Base-by-base conservation (phyloP, 441 rosid genomes). In the Cnidoscolus chayamansa region DNA sequence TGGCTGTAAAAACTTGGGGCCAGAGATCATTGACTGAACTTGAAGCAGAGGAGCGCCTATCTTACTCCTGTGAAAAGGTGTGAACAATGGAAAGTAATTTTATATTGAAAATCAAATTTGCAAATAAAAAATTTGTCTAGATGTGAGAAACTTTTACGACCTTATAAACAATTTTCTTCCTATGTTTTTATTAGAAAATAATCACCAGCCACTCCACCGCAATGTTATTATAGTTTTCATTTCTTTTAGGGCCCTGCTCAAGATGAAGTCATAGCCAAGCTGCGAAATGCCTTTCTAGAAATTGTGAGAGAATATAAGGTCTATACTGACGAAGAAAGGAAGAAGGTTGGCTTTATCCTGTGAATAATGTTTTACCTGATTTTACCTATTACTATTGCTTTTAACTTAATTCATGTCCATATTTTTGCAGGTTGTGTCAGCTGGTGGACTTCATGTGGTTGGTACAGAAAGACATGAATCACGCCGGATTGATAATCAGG, bases 21-120 rank as follows among this genome's bases (percentile, higher is more conserved):
- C 92, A 85, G 83, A 88, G 80, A 79, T 90, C 93, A 10, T 79
- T 94, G 80, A 87, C 87, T 68, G 99, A 90, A 87, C 96, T 94
- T 63, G 98, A 89, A 87, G 96, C 98, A 57, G 99, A 94, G 83
- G 99, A 94, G 77, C 89, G 90, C 68, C 80, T 94, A 68, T 94
- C 99, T 63, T 94, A 94, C 79, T 90, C 90, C 78, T 94, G 97
- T 82, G 99, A 94, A 84, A 94, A 90, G 96, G 99, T 94, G 73
- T 77, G 72, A 58, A 65, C 3, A 11, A 71, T 76, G 48, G 16
- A 25, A 55, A 50, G 37, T 13, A 35, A 40, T 43, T 16, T 68
- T 67, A 37, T 58, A 32, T 56, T 74, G 60, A 45, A 53, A 50
- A 15, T 76, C 51, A 35, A 35, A 19, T 67, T 71, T 57, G 50